phyloP scores from a whole-genome alignment of 2,329 filamentous ascomycete species.

The Teratosphaeria viscida region DNA sequence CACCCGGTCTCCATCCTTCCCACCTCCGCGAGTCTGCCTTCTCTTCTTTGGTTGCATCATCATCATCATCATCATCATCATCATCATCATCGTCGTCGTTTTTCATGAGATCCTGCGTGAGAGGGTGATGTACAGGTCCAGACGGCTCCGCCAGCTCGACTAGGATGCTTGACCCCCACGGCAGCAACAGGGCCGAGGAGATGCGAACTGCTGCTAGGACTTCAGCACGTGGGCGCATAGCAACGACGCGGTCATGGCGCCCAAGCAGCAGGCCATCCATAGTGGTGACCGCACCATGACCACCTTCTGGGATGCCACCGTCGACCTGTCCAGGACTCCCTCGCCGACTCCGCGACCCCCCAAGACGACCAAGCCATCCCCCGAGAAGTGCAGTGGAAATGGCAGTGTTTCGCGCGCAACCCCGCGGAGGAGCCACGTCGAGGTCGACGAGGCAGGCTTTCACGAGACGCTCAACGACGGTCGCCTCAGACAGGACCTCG shows the following conservation, averaged over 20 bases:
- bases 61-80: not conserved
- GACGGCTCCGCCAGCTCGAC: not conserved
- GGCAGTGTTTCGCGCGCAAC: not conserved
- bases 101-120: not conserved
- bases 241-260: not conserved
- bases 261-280: not conserved
- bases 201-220: not conserved
- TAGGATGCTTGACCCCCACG: not conserved
- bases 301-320: not conserved
- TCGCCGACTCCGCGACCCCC: not conserved
- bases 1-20: too few species aligned
- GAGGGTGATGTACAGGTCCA: not conserved
- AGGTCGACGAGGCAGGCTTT: not conserved
- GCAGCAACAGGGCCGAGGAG: not conserved
- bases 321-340: not conserved
- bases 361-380: not conserved
- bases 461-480: not conserved
- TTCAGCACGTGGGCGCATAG: not conserved
- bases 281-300: not conserved
- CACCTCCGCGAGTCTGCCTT: too few species aligned
- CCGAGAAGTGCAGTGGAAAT: not conserved
- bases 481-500: not conserved
- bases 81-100: not conserved
- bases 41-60: too few species aligned
- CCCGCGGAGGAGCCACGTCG: not conserved